Conservation (phyloP, 805 yeast genomes). For the Saturnispora serradocipensis region DNA sequence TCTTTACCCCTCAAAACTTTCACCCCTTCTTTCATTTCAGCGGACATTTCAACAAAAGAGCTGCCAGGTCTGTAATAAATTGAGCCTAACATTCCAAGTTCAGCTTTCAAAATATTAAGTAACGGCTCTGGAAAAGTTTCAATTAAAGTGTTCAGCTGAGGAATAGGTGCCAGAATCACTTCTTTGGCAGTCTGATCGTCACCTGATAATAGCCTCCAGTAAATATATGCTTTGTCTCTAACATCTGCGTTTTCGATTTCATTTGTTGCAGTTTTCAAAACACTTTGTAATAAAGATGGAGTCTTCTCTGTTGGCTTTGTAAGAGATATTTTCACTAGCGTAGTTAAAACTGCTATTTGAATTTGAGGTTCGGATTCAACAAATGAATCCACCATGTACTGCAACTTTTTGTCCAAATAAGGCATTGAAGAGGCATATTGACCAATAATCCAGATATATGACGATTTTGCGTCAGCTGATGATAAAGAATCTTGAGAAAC, state of each 20-base stretch:
- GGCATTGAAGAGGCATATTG: conserved; percentile 58
- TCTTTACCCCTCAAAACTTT: conserved; percentile 36
- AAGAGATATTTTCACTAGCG: conserved; percentile 50
- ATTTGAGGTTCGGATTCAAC: conserved; percentile 50
- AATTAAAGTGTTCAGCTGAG: conserved; percentile 64
- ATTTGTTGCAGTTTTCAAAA: conserved; percentile 54
- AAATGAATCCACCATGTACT: conserved; percentile 41
- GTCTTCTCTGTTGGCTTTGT: conserved; percentile 25
- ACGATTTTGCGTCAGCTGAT: conserved; percentile 43
- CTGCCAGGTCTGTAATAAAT: conserved; percentile 81
- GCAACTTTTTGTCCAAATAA: conserved; percentile 38
- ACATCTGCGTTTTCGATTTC: conserved; percentile 66
- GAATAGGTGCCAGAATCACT: conserved; percentile 53
- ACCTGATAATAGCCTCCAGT: conserved; percentile 56
- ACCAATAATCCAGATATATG: conserved; percentile 64
- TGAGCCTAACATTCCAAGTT: conserved; percentile 77
- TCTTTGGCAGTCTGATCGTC: conserved; percentile 34
- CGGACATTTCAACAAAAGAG: conserved; percentile 25
- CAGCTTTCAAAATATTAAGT: conserved; percentile 59
- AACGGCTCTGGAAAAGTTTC: conserved; percentile 61
- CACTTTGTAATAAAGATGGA: conserved; percentile 42
- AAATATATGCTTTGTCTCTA: conserved; percentile 69
- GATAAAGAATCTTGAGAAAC: conserved; percentile 38
- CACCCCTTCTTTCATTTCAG: not conserved
- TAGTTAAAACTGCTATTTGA: conserved; percentile 50